These are phyloP conservation scores for Beauveria australis DNA, from an alignment of 2,329 filamentous ascomycete genomes.

Conservation along the genomic window DNA sequence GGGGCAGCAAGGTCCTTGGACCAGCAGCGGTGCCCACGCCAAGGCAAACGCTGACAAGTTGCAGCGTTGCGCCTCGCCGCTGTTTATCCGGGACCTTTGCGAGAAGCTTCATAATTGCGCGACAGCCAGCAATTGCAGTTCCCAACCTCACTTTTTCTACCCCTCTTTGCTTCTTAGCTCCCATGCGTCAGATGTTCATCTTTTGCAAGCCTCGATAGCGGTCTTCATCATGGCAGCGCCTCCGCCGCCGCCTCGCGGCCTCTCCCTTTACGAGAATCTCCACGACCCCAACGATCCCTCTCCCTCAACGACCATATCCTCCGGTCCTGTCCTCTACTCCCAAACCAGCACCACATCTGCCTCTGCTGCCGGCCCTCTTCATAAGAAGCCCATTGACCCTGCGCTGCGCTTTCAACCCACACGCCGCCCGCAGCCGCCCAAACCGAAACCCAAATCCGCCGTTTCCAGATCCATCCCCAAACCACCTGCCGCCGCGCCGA, in stretches of 20 bases:
- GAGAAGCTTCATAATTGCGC: constrained; percentile 8
- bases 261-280: constrained; percentile 80
- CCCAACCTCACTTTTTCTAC: neutral
- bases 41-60: too few relatives aligned
- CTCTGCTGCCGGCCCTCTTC: constrained; percentile 34
- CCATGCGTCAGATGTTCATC: neutral
- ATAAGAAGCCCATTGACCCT: constrained; percentile 53
- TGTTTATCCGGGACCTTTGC: constrained; percentile 19
- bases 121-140: neutral
- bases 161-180: neutral
- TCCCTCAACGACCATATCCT: constrained; percentile 58
- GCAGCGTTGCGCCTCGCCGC: constrained; percentile 13
- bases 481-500: constrained; percentile 17
- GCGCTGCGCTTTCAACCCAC: constrained; percentile 82
- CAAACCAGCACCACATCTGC: constrained; percentile 37
- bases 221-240: constrained; percentile 19
- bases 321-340: constrained; percentile 62
- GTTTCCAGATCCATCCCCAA: constrained; percentile 39
- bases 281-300: constrained; percentile 50
- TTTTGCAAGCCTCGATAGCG: neutral
- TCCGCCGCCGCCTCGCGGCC: constrained; percentile 36
- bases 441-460: constrained; percentile 46
- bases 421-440: constrained; percentile 55
- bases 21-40: too few relatives aligned
- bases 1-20: constrained; percentile 18